Evolutionary conservation across 2,329 filamentous ascomycete species (phyloP).

Genomic region (Mycosphaerella arachidis): DNA sequence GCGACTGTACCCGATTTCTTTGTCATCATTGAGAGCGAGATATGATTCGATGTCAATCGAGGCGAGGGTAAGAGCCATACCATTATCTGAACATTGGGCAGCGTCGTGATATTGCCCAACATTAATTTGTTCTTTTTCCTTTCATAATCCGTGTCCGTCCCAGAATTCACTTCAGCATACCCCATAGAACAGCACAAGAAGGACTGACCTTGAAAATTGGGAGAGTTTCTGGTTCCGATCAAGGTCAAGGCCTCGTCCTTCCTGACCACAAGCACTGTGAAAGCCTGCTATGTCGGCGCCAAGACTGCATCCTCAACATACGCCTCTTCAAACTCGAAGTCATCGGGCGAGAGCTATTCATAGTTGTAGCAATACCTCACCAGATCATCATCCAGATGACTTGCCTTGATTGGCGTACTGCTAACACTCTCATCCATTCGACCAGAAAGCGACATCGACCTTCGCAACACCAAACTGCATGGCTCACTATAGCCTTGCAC

Average conservation of each 20-base stretch:
- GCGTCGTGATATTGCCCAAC: slow-evolving; percentile 22
- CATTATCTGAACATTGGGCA: slow-evolving; percentile 36
- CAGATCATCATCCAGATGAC: slow-evolving; percentile 24
- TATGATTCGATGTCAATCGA: slow-evolving; percentile 33
- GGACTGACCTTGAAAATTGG: slow-evolving; percentile 35
- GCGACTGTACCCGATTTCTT: slow-evolving; percentile 33
- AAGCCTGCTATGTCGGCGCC: slow-evolving; percentile 38
- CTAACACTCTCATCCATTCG: slow-evolving; percentile 13
- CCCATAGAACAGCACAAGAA: slow-evolving; percentile 43
- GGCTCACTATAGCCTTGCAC: slow-evolving; percentile 37
- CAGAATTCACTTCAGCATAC: slow-evolving; percentile 27
- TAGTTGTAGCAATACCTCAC: slow-evolving; percentile 32
- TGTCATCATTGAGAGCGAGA: not conserved
- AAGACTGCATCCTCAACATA: slow-evolving; percentile 36
- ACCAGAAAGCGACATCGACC: slow-evolving; percentile 42
- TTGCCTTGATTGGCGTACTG: slow-evolving; percentile 3
- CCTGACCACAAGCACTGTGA: slow-evolving; percentile 41
- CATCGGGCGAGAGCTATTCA: slow-evolving; percentile 44
- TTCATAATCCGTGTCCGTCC: not conserved
- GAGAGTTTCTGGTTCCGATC: slow-evolving; percentile 32
- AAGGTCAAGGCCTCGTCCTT: slow-evolving; percentile 37
- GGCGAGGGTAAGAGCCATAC: slow-evolving; percentile 32
- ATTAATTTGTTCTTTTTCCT: slow-evolving; percentile 11
- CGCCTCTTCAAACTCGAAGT: slow-evolving; percentile 39
- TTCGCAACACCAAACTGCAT: slow-evolving; percentile 39